phyloP scores from a whole-genome alignment of 768 basidiomycete species.

The Lenzites betulinus region DNA sequence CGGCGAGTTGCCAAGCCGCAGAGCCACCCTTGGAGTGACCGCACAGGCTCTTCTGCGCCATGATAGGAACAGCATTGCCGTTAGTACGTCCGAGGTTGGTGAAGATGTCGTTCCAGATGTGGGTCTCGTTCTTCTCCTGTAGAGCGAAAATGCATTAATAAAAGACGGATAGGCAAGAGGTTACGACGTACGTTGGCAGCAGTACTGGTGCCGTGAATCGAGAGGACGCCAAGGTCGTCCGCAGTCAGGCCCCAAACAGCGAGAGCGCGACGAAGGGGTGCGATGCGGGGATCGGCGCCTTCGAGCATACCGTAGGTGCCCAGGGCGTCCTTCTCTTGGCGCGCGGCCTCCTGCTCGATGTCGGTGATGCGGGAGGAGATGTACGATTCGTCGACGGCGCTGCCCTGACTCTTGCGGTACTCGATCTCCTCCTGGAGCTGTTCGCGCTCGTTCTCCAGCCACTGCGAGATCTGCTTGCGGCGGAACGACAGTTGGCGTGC shows the following conservation, averaged over 20 bases:
- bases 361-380: conserved; percentile 75
- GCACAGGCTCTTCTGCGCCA: conserved; percentile 96
- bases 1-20: conserved; percentile 97
- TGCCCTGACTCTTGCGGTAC: conserved; percentile 54
- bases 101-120: conserved; percentile 96
- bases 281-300: conserved; percentile 79
- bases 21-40: conserved; percentile 99
- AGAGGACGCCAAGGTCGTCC: conserved; percentile 89
- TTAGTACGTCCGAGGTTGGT: conserved; percentile 84
- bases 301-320: conserved; percentile 95
- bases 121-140: conserved; percentile 95
- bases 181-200: conserved; percentile 63
- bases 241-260: conserved; percentile 96
- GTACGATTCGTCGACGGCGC: conserved; percentile 62
- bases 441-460: conserved; percentile 87
- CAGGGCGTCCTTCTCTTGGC: conserved; percentile 93
- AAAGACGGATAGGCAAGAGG: background rate
- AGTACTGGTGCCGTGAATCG: conserved; percentile 89
- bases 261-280: conserved; percentile 92
- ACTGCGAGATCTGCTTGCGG: conserved; percentile 90
- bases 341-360: conserved; percentile 87
- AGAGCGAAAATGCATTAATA: conserved; percentile 13
- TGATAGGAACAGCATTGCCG: conserved; percentile 96
- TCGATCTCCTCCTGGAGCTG: conserved; percentile 82
- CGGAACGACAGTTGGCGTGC: conserved; percentile 95